phyloP scores from a whole-genome alignment of 2,329 filamentous ascomycete species.

The Seiridium unicorne region DNA sequence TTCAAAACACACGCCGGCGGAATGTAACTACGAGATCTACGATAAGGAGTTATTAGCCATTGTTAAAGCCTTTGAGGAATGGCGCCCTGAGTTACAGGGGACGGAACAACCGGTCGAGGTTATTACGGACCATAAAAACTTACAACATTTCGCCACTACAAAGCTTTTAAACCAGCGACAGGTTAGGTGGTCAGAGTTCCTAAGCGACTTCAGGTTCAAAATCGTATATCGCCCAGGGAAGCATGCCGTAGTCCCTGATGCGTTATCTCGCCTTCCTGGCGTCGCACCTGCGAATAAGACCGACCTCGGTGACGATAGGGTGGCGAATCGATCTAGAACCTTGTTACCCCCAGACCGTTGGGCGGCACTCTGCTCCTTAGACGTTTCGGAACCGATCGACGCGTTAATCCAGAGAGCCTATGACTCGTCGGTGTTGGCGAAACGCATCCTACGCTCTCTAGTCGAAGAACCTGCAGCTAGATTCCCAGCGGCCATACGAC shows the following conservation, averaged over 20 bases:
- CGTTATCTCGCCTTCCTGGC: neutral
- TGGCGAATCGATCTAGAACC: neutral
- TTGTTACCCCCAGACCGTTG: neutral
- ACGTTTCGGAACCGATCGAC: too few relatives aligned
- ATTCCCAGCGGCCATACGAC: too few relatives aligned
- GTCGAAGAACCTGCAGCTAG: too few relatives aligned
- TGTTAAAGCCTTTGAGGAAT: constrained; percentile 22
- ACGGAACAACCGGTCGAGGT: constrained; percentile 3
- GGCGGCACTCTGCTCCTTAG: too few relatives aligned
- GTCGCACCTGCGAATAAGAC: neutral
- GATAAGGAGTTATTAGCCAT: constrained; percentile 34
- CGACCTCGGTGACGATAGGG: neutral
- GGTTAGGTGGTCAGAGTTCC: constrained; percentile 18
- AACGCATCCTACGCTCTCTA: too few relatives aligned
- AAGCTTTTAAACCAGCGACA: constrained; percentile 21
- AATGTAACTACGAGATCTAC: constrained; percentile 31
- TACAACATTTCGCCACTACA: constrained; percentile 21
- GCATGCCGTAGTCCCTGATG: neutral
- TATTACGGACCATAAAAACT: constrained; percentile 19
- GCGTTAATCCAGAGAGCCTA: too few relatives aligned
- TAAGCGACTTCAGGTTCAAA: constrained; percentile 18
- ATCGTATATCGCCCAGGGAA: constrained; percentile 14
- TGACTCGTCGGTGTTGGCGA: too few relatives aligned
- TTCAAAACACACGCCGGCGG: constrained; percentile 10
- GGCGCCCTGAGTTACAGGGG: constrained; percentile 17